Evolutionary conservation across 345 rosid genomes (phyloP).

Genomic region (Turnera subulata): DNA sequence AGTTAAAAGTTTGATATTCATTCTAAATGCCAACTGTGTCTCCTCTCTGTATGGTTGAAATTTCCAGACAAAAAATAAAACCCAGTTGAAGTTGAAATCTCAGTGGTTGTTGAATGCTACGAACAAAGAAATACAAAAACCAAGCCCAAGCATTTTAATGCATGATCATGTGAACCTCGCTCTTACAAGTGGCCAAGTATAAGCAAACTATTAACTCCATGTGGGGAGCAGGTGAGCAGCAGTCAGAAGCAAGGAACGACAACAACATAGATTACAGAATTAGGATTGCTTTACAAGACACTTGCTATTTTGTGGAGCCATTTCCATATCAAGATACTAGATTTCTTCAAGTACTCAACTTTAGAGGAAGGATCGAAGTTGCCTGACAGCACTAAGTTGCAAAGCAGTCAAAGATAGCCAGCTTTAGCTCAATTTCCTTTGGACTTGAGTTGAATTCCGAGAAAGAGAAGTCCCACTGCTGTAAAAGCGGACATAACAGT

Average conservation of each 20-base stretch:
- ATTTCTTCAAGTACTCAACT: neutral
- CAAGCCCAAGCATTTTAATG: no score
- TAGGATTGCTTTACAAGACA: neutral
- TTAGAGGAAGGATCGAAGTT: neutral
- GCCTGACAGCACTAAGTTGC: neutral
- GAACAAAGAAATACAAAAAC: no score
- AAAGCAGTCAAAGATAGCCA: constrained; percentile 11
- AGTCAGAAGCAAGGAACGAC: neutral
- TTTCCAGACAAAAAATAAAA: no score
- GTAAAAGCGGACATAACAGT: constrained; percentile 60
- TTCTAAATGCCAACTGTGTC: no score
- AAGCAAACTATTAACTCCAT: no score
- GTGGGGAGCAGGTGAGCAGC: neutral
- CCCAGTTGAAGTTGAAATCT: no score
- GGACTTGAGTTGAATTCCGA: constrained; percentile 57
- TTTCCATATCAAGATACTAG: neutral
- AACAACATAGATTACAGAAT: neutral
- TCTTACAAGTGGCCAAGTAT: no score
- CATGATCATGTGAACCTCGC: no score
- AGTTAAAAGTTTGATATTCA: no score
- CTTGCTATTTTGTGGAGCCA: neutral
- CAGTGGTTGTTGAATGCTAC: no score
- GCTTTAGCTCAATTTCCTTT: constrained; percentile 43
- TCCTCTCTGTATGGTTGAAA: no score
- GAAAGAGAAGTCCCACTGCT: constrained; percentile 55